Evolutionary conservation across 2,329 filamentous ascomycete species (phyloP).

Genomic region (Elsinoe fawcettii): DNA sequence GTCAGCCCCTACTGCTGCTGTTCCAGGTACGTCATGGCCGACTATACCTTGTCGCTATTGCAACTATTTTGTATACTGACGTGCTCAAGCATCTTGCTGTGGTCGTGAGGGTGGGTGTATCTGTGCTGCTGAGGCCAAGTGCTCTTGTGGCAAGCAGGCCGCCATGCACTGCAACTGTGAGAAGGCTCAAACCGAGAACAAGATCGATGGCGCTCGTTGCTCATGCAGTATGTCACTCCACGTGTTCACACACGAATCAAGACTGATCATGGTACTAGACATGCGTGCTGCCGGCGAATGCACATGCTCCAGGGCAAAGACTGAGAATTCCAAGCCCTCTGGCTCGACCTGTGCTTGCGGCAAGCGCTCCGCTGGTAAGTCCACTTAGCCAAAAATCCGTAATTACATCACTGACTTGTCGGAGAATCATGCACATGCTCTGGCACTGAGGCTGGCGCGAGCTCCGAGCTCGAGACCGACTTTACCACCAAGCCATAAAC

Average conservation of each 20-base stretch:
- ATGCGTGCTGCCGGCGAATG: slow-evolving; percentile 71
- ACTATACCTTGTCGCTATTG: neutral
- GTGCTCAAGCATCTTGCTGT: slow-evolving; percentile 50
- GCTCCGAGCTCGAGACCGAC: slow-evolving; percentile 67
- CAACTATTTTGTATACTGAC: slow-evolving; percentile 32
- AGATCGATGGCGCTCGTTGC: slow-evolving; percentile 63
- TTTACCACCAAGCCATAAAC: slow-evolving; percentile 61
- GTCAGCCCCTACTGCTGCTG: slow-evolving; percentile 33
- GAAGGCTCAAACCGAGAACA: slow-evolving; percentile 69
- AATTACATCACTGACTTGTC: slow-evolving; percentile 5
- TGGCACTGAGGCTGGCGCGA: slow-evolving; percentile 57
- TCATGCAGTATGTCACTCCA: slow-evolving; percentile 59
- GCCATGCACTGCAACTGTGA: slow-evolving; percentile 82
- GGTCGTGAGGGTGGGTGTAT: slow-evolving; percentile 45
- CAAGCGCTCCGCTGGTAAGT: slow-evolving; percentile 60
- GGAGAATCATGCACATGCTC: slow-evolving; percentile 58
- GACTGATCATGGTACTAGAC: slow-evolving; percentile 31
- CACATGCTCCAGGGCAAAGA: slow-evolving; percentile 65
- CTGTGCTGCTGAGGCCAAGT: slow-evolving; percentile 53
- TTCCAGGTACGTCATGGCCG: slow-evolving; percentile 33
- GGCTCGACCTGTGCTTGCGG: slow-evolving; percentile 70
- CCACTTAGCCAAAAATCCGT: no score
- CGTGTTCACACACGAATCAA: neutral
- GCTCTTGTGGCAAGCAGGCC: slow-evolving; percentile 82
- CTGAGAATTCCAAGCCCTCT: slow-evolving; percentile 57